A percentile compares a stretch with the other conserved stretches of the same genome.
Evolutionary conservation across 164 flowering plant genomes (phyloP).

Genomic region (Stephania japonica): DNA sequence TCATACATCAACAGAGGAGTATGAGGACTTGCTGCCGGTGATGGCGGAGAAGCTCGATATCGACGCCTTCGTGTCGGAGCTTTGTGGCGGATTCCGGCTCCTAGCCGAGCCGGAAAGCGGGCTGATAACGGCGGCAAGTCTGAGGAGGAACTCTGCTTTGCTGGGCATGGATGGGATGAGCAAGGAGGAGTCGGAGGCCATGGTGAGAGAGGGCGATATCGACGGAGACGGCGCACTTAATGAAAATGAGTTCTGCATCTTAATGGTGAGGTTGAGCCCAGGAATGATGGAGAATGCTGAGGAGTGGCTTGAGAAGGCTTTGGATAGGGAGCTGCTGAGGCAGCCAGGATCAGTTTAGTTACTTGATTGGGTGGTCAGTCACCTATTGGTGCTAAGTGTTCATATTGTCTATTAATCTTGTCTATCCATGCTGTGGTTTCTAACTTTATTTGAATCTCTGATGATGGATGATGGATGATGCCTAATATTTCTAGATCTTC

Average conservation of each 20-base stretch:
- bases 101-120: conserved; percentile 54
- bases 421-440: neutral
- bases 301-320: conserved; percentile 63
- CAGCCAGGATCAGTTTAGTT: too few species aligned
- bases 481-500: too few species aligned
- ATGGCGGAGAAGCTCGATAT: conserved; percentile 90
- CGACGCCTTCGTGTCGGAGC: conserved; percentile 59
- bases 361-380: too few species aligned
- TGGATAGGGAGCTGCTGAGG: conserved; percentile 30
- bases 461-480: neutral
- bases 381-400: neutral
- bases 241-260: conserved; percentile 70
- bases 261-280: conserved; percentile 89
- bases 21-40: conserved; percentile 70
- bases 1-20: conserved; percentile 15
- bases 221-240: conserved; percentile 84
- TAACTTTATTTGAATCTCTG: neutral
- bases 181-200: conserved; percentile 57
- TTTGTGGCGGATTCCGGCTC: conserved; percentile 67
- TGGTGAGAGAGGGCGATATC: conserved; percentile 85
- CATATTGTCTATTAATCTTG: neutral
- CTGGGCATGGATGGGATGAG: conserved; percentile 78
- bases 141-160: conserved; percentile 46
- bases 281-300: conserved; percentile 85
- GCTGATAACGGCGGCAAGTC: conserved; percentile 56